A percentile compares a stretch with the other conserved stretches of the same genome.
Evolutionary conservation across 768 basidiomycete genomes (phyloP).

Genomic region (Baorangia bicolor): DNA sequence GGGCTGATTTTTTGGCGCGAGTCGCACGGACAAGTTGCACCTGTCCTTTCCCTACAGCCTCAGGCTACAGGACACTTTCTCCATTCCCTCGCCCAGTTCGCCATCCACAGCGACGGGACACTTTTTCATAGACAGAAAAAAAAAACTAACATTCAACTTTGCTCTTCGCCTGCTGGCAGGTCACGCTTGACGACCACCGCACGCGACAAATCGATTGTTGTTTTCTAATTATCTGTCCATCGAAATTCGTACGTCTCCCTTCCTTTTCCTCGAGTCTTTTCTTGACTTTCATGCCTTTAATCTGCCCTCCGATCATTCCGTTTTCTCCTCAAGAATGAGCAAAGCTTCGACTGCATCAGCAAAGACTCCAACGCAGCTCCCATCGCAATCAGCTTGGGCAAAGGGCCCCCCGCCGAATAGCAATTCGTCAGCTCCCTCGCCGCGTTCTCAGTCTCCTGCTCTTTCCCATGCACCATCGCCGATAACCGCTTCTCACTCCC

Average conservation of each 20-base stretch:
- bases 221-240: slow-evolving; percentile 46
- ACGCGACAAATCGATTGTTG: slow-evolving; percentile 56
- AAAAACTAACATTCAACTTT: slow-evolving; percentile 46
- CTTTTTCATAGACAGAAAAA: slow-evolving; percentile 40
- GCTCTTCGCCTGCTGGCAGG: slow-evolving; percentile 88
- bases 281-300: background rate
- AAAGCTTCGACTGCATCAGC: slow-evolving; percentile 76
- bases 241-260: slow-evolving; percentile 42
- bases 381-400: slow-evolving; percentile 87
- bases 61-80: slow-evolving; percentile 35
- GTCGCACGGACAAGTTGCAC: slow-evolving; percentile 34
- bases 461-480: slow-evolving; percentile 48
- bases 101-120: slow-evolving; percentile 38
- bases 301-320: slow-evolving; percentile 6
- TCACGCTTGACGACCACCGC: slow-evolving; percentile 83
- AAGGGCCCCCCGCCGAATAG: slow-evolving; percentile 75
- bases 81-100: slow-evolving; percentile 31
- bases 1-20: slow-evolving; percentile 31
- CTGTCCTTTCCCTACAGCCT: slow-evolving; percentile 40
- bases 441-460: slow-evolving; percentile 79
- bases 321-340: slow-evolving; percentile 72
- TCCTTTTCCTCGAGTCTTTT: slow-evolving; percentile 10
- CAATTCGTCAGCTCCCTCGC: slow-evolving; percentile 49
- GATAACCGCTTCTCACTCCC: slow-evolving; percentile 60
- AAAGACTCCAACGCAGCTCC: slow-evolving; percentile 72